Base-by-base conservation (phyloP, 495 filamentous ascomycete genomes). In the Annulohypoxylon moriforme region DNA sequence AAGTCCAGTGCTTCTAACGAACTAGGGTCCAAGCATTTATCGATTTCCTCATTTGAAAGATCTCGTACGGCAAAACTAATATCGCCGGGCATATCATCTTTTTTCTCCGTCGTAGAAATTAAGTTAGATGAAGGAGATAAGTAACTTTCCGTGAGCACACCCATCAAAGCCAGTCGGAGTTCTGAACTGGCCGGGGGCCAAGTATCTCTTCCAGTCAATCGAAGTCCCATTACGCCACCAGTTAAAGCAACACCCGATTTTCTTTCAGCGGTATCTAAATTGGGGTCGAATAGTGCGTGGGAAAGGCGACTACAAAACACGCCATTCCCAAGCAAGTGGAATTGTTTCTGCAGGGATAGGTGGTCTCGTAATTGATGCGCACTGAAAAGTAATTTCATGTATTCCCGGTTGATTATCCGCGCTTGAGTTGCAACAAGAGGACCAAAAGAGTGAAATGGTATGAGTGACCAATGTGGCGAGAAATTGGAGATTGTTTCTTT, bases 141-240 rank as follows among this genome's bases (percentile, higher is more conserved):
- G 67, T 93, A 93, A 66, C 88, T 91, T 66, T 97, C 95, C 2
- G 87, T 87, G 11, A 99, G 83, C 11, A 98, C 85, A 0, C 93
- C 95, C 85, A 94, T 97, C 40, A 99, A 83, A 13, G 93, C 93
- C 2, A 98, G 84, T 0, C 93, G 89, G 29, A 99, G 82, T 73
- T 99, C 96, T 4, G 94, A 97, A 77, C 92, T 96, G 33, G 94
- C 93, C 7, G 96, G 95, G 24, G 95, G 95, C 96, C 95, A 98
- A 25, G 85, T 92, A 50, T 92, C 88, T 64, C 93, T 86, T 16
- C 84, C 89, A 7, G 91, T 92, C 1, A 98, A 79, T 9, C 92
- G 90, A 38, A 98, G 83, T 1, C 96, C 96, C 82, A 96, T 94
- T 50, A 85, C 83, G 8, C 89, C 90, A 10, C 91, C 90, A 34